Base-by-base conservation (phyloP, 305 asterid species). In the Euphrasia arctica region DNA sequence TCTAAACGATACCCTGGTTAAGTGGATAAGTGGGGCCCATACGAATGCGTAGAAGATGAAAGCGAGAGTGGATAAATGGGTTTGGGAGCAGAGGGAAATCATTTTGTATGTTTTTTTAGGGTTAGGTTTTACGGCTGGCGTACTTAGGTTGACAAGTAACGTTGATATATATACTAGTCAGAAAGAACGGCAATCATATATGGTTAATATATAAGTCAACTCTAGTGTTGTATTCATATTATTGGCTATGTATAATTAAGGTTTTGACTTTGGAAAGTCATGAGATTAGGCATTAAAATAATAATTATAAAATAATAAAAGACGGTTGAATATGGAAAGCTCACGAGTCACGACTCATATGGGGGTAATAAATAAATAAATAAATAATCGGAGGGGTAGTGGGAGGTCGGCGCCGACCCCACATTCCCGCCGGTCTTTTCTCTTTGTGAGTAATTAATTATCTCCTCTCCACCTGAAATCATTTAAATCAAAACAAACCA, bases 391-490 rank as follows among this genome's bases (percentile, higher is more conserved):
- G 59, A 54, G 76, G 81, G 73, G 70, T 56, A 67, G 71, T 63
- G 78, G 70, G 56, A 49, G 82, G 82, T 63, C 79, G 79, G 82
- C 77, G 79, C 79, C 79, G 77, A 54, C 79, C 82, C 83, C 69
- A 68, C 79, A 65, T 74, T 78, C 78, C 42, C 77, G 75, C 75
- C 78, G 77, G 71, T 56, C 31, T 14, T 50, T 50, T 50, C 56
- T 50, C 56, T 14, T 61, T 55, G 67, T 67, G 28, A 62, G 54
- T 18, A 18, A 18, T 18, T 18, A 18, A 18, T 18, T 18, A 18
- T 18, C 22, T 64, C 11, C 77, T 72, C 79, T 15, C 3, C 11
- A 5, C 31, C 41, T 48, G 52, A 18, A 5, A 43, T 62, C 60
- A 50, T 15, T 50, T 12, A 1, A 50, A n/a, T 42, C 49, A 42